Conservation (phyloP, 2,329 filamentous ascomycete genomes). For the Lasiodiplodia hormozganensis region DNA sequence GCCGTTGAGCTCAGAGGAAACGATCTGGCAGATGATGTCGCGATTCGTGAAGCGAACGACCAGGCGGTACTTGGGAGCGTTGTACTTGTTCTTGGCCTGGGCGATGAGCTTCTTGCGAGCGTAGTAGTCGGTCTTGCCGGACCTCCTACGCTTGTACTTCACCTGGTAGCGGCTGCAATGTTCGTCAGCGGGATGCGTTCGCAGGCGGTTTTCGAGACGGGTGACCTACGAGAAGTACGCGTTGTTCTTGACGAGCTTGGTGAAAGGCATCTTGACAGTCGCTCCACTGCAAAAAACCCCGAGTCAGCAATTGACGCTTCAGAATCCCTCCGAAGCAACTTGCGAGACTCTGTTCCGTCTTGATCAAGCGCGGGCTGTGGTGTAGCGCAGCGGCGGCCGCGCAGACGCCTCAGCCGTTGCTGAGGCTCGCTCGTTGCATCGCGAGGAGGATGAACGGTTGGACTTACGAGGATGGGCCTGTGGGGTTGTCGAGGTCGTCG, state of each 20-base stretch:
- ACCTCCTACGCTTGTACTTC: slow-evolving; percentile 97
- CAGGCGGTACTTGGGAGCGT: slow-evolving; percentile 99
- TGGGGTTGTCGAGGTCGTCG: slow-evolving; percentile 27
- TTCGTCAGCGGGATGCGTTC: slow-evolving; percentile 35
- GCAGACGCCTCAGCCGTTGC: slow-evolving; percentile 19
- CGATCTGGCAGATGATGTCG: slow-evolving; percentile 98
- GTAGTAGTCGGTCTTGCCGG: slow-evolving; percentile 99
- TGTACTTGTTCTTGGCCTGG: slow-evolving; percentile 99
- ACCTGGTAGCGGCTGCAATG: slow-evolving; percentile 89
- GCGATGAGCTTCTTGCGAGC: slow-evolving; percentile 99
- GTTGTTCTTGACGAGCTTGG: slow-evolving; percentile 94
- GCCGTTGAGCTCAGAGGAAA: slow-evolving; percentile 93
- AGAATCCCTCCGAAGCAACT: slow-evolving; percentile 93
- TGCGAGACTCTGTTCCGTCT: slow-evolving; percentile 57
- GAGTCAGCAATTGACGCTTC: slow-evolving; percentile 99
- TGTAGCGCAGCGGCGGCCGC: slow-evolving; percentile 6
- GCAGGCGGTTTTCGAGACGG: slow-evolving; percentile 11
- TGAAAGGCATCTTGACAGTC: slow-evolving; percentile 31
- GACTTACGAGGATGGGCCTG: slow-evolving; percentile 28
- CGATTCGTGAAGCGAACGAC: slow-evolving; percentile 99
- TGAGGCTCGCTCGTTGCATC: slow-evolving; percentile 24
- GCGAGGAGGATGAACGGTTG: neutral
- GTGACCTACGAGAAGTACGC: slow-evolving; percentile 93
- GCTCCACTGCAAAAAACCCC: slow-evolving; percentile 68
- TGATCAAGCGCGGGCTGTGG: slow-evolving; percentile 5